phyloP scores from a whole-genome alignment of 257 asterid genomes.

The Penstemon davidsonii region DNA sequence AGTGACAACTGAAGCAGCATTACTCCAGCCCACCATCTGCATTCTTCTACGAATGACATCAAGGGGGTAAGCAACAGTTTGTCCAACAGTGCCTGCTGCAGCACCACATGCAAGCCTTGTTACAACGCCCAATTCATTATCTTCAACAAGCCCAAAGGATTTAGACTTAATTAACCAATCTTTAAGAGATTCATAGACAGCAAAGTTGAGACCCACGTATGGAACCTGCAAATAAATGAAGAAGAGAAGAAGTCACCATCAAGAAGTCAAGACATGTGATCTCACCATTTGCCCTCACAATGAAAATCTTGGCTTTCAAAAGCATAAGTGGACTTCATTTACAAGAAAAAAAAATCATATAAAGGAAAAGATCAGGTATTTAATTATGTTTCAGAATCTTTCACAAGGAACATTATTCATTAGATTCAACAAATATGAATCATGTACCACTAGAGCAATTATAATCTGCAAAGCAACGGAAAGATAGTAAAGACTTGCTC shows the following conservation, averaged over 20 bases:
- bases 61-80: conserved; percentile 96
- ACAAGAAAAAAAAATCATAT: conserved; percentile 5
- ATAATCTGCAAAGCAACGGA: too few relatives aligned
- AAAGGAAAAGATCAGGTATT: not conserved
- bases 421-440: not conserved
- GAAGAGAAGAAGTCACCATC: conserved; percentile 15
- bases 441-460: not conserved
- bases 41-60: conserved; percentile 95
- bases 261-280: conserved; percentile 1
- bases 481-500: too few relatives aligned
- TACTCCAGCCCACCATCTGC: conserved; percentile 99
- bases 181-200: conserved; percentile 93
- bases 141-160: conserved; percentile 70
- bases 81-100: conserved; percentile 95
- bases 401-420: conserved; percentile 6
- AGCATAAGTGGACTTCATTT: not conserved
- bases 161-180: conserved; percentile 75
- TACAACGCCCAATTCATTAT: conserved; percentile 73
- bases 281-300: not conserved
- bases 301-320: conserved; percentile 15
- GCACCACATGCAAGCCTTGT: conserved; percentile 96
- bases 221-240: conserved; percentile 68
- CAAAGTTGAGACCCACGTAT: conserved; percentile 96
- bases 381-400: not conserved
- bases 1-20: conserved; percentile 74